phyloP scores from a whole-genome alignment of 2,329 filamentous ascomycete species.

The Monilinia aucupariae region DNA sequence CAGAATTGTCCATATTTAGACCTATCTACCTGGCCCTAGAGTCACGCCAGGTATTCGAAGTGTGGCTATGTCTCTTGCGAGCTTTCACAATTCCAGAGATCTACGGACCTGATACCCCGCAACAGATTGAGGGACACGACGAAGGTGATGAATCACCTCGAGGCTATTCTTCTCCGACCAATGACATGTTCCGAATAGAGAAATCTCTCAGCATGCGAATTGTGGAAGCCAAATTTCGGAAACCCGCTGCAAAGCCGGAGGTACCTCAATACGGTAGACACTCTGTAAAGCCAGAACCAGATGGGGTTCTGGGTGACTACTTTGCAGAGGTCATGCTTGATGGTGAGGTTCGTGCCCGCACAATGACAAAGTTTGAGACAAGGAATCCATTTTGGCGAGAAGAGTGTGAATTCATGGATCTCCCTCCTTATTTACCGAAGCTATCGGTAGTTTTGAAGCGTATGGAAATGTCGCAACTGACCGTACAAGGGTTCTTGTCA shows the following conservation, averaged over 20 bases:
- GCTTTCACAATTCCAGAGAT: slow-evolving; percentile 90
- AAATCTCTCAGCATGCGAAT: slow-evolving; percentile 55
- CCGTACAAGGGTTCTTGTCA: slow-evolving; percentile 30
- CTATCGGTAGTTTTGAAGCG: slow-evolving; percentile 69
- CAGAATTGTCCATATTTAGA: slow-evolving; percentile 69
- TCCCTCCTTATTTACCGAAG: slow-evolving; percentile 63
- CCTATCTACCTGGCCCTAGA: slow-evolving; percentile 87
- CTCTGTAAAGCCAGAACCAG: slow-evolving; percentile 36
- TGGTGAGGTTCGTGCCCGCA: slow-evolving; percentile 71
- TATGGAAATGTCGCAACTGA: slow-evolving; percentile 39
- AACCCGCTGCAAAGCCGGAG: slow-evolving; percentile 31
- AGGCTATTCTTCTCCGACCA: slow-evolving; percentile 27
- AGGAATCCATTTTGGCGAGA: slow-evolving; percentile 75
- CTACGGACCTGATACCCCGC: slow-evolving; percentile 48
- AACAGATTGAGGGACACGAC: slow-evolving; percentile 22
- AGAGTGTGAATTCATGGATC: slow-evolving; percentile 69
- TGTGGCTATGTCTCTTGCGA: slow-evolving; percentile 89
- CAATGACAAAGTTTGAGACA: slow-evolving; percentile 64
- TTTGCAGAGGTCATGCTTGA: slow-evolving; percentile 75
- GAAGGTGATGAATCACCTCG: slow-evolving; percentile 14
- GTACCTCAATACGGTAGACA: slow-evolving; percentile 26
- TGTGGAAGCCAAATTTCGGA: slow-evolving; percentile 54
- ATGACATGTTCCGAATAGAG: slow-evolving; percentile 55
- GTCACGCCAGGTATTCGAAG: slow-evolving; percentile 84
- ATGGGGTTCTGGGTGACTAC: slow-evolving; percentile 59